Evolutionary conservation across 169 alveolate genomes (phyloP), one percentile per base, ranked within the genome.

Genomic region (Eimeria zaria): DNA sequence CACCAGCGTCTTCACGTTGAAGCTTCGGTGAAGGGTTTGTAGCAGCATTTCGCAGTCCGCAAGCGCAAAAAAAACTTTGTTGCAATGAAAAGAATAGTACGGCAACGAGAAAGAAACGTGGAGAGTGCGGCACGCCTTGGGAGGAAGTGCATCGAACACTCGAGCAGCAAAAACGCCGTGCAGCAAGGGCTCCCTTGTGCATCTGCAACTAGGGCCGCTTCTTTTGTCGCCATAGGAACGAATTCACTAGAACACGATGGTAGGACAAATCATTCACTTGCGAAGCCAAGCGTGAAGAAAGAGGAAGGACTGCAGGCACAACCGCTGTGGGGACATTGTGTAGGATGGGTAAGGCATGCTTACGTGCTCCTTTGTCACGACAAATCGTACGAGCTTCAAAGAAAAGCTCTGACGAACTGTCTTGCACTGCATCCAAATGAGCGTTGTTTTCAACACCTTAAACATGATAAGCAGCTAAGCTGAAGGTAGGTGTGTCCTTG

Each of bases 191-290:
- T 51, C 46, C 51, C 94, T 0, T 60, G 81, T 74, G 55, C 51
- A 16, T 39, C 81, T 18, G 94, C 94, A 48, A 64, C 83, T 9
- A 87, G 27, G 51, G 58, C 83, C 39, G 83, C 62, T 20, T 87
- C 94, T 27, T 87, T 87, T 60, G 83, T 87, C 5, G 94, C 94
- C 51, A 44, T 87, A n/a, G 81, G 53, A n/a, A 27, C 94, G 33
- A 39, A 7, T 33, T 27, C 81, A 11, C 5, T 55, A 27, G 9
- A 64, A 24, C 44, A 33, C 24, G 51, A 22, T 6, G 16, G 4
- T n/a, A 11, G 27, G 46, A 41, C 62, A n/a, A 33, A 20, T 6
- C 51, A 18, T 64, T 12, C 44, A 27, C 39, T 51, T 51, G 46
- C 11, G 67, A 55, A 41, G 44, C 80, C 48, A 9, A 41, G 4